Evolutionary conservation across 108 stramenopile species (phyloP), one percentile per base, ranked within the genome.

Genomic region (Pseudonitzschia pungens): DNA sequence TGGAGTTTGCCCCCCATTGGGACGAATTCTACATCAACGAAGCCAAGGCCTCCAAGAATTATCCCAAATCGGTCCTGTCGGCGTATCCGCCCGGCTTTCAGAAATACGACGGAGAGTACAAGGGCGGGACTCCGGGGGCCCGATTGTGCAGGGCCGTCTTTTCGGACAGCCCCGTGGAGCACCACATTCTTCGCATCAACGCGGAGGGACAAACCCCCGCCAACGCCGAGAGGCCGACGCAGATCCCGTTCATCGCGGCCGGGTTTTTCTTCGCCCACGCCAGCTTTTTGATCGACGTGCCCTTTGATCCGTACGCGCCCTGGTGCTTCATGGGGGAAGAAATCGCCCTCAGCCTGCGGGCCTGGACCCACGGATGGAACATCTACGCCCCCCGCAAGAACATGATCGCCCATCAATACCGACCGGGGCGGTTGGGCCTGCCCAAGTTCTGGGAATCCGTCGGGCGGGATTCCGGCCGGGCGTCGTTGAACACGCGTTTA

Each of bases 311-410:
- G 0, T 93, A 86, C 65, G 72, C 96, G 58, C 97, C 97, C 7
- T 97, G 94, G 92, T 78, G 83, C 14, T 97, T 97, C 76, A 97
- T 97, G 97, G 97, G 96, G n/a, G 96, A 96, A 77, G 97, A 97
- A 81, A 95, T 96, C 59, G 80, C 88, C 26, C 42, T 95, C 51
- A 81, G 76, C 50, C 72, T 87, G 15, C 73, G 96, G 48, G 73
- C 87, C 2, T 96, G 89, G 89, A 97, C 95, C 10, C 51, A 68
- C 42, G 96, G 95, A 28, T 97, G 89, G 81, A 89, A 96, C 74
- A 93, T 96, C 14, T 98, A 92, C 73, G 89, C 93, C 31, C 98
- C 98, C 0, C 77, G 90, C 11, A 79, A 79, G 60, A 94, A 94
- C 72, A 69, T 92, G 26, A 84, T 96, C 71, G 91, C 86, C 15